A percentile compares a stretch with the other conserved stretches of the same genome.
phyloP scores from a whole-genome alignment of 495 filamentous ascomycete species.

The Saxophila tyrrhenica region DNA sequence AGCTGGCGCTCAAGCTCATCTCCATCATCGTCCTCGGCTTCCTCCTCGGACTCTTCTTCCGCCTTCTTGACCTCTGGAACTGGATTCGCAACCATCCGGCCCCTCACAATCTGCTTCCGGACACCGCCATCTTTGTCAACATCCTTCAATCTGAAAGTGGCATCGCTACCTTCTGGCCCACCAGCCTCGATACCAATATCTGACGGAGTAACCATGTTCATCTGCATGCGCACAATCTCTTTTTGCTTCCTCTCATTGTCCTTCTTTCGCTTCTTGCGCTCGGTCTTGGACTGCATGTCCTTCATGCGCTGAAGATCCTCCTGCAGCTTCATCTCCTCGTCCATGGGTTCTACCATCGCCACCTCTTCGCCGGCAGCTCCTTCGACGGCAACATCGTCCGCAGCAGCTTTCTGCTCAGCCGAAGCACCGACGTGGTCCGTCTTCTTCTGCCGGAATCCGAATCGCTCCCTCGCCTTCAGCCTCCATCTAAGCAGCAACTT shows the following conservation, averaged over 20 bases:
- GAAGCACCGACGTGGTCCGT: constrained; percentile 31
- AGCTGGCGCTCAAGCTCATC: constrained; percentile 76
- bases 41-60: constrained; percentile 46
- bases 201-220: constrained; percentile 91
- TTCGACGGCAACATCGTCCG: constrained; percentile 30
- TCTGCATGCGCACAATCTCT: constrained; percentile 85
- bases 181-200: constrained; percentile 90
- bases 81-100: constrained; percentile 51
- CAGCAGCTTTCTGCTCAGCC: constrained; percentile 16
- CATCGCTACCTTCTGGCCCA: constrained; percentile 62
- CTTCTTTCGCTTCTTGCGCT: constrained; percentile 66
- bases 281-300: constrained; percentile 60
- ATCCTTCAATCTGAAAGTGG: constrained; percentile 71
- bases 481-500: constrained; percentile 87
- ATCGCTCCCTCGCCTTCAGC: constrained; percentile 77
- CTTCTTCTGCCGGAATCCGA: constrained; percentile 75
- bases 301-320: constrained; percentile 71
- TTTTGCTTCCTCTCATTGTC: constrained; percentile 85
- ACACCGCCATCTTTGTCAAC: constrained; percentile 63
- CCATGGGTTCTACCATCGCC: constrained; percentile 74
- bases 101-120: constrained; percentile 54
- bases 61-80: constrained; percentile 39
- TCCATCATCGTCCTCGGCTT: constrained; percentile 55
- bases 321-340: constrained; percentile 83
- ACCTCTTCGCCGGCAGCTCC: constrained; percentile 53